These are phyloP conservation scores for Microcyclospora tardicrescens DNA, from an alignment of 2,329 filamentous ascomycete genomes.

Conservation along the genomic window DNA sequence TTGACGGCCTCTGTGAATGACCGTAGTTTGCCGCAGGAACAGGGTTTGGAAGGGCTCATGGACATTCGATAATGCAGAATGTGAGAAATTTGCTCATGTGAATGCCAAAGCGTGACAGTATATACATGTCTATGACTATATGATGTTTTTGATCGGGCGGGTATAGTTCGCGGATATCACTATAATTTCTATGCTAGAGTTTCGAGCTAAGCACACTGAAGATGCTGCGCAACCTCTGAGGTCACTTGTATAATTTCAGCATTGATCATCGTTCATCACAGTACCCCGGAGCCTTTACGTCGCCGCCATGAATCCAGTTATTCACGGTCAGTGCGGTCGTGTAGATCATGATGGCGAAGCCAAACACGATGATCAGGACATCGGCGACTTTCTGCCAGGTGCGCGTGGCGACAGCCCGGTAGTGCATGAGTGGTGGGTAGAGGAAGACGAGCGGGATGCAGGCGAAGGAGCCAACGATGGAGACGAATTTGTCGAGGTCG, in stretches of 20 bases:
- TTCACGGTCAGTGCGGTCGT: conserved; percentile 76
- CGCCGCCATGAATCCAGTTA: conserved; percentile 60
- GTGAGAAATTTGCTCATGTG: too few species aligned
- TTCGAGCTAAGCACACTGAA: too few species aligned
- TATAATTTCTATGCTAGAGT: too few species aligned
- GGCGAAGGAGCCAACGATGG: conserved; percentile 90
- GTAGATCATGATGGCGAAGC: conserved; percentile 78
- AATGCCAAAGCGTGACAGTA: too few species aligned
- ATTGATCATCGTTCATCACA: conserved; percentile 36
- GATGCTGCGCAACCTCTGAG: too few species aligned
- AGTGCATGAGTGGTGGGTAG: conserved; percentile 92
- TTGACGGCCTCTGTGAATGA: too few species aligned
- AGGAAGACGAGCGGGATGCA: conserved; percentile 96
- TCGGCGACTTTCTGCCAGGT: conserved; percentile 58
- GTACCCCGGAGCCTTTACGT: conserved; percentile 45
- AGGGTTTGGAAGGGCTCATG: too few species aligned
- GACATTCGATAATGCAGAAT: too few species aligned
- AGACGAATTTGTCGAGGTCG: conserved; percentile 93
- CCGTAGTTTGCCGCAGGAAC: too few species aligned
- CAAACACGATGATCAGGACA: conserved; percentile 65
- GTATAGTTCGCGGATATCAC: too few species aligned
- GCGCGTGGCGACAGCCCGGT: conserved; percentile 61
- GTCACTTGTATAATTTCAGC: neutral
- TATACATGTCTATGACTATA: too few species aligned
- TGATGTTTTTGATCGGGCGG: too few species aligned